Evolutionary conservation across 2,329 filamentous ascomycete genomes (phyloP).

Genomic region (Fusarium devonianum): DNA sequence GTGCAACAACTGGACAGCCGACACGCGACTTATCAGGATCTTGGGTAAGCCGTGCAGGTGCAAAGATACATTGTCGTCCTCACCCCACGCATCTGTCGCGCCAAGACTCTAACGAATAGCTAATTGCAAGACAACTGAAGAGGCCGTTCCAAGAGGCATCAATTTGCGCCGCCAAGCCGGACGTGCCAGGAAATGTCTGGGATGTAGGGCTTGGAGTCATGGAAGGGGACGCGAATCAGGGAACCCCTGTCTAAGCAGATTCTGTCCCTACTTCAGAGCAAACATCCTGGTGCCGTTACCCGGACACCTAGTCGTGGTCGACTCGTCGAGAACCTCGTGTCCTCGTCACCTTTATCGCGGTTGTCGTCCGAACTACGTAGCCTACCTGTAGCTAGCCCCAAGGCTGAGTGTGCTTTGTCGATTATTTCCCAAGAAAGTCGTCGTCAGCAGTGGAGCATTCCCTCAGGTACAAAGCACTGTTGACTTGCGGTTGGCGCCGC

Average conservation of each 20-base stretch:
- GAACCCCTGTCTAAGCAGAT: neutral
- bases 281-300: constrained; percentile 36
- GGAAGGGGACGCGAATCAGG: constrained; percentile 2
- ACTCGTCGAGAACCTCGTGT: neutral
- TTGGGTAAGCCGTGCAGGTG: neutral
- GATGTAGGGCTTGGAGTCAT: constrained; percentile 1
- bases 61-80: neutral
- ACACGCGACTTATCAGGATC: constrained; percentile 16
- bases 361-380: neutral
- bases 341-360: constrained; percentile 27
- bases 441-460: constrained; percentile 33
- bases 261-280: too few relatives aligned
- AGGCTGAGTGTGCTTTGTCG: too few relatives aligned
- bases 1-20: constrained; percentile 3
- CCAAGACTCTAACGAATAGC: neutral
- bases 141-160: constrained; percentile 1
- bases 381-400: too few relatives aligned
- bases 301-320: neutral
- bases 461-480: neutral
- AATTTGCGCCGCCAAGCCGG: constrained; percentile 27
- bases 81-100: neutral
- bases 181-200: constrained; percentile 2
- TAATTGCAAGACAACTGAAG: neutral
- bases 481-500: constrained; percentile 11
- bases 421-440: constrained; percentile 26